Base-by-base conservation (phyloP, 257 asterid genomes). In the Petrea volubilis region DNA sequence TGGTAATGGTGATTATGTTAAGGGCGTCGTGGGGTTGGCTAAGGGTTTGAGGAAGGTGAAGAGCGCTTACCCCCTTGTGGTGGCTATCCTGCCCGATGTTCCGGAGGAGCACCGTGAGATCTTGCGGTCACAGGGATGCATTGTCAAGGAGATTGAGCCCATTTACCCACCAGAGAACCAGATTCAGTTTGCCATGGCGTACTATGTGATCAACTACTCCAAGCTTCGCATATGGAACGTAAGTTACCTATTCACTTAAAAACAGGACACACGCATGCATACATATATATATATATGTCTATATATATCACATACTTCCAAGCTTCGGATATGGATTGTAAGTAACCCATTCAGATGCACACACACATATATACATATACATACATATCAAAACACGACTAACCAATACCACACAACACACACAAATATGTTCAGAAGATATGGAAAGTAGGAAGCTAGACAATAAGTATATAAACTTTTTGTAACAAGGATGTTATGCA, bases 201-300 rank as follows among this genome's bases (percentile, higher is more conserved):
- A 86, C 64, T 86, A 86, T 28, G 88, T 86, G 21, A 81, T 86
- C 85, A 83, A 83, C 65, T 86, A 86, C 73, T 86, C 91, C 74
- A 86, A 86, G 52, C 89, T 86, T 18, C 83, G 87, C 17, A 79
- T 86, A 23, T 86, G 91, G 91, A 74, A 83, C 28, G 91, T 83
- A 84, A 72, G 86, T 74, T 25, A n/a, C 40, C 23, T 4, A 5
- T 13, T 21, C 38, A 2, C 11, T 2, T 14, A 13, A 40, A 7
- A 43, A 56, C 62, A 27, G 34, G 3, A 58, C 43, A 29, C 43
- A 29, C 12, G 29, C 13, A 1, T 0, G 2, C 0, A 14, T 12
- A 23, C n/a, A 41, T 41, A 51, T 23, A 20, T 0, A 1, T 6
- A 4, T 29, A 51, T 23, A 51, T 21, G 29, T n/a, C n/a, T n/a